Percentiles rank a stretch among this genome's conserved stretches.
phyloP scores from a whole-genome alignment of 305 asterid genomes.

The Fraxinus dipetala region DNA sequence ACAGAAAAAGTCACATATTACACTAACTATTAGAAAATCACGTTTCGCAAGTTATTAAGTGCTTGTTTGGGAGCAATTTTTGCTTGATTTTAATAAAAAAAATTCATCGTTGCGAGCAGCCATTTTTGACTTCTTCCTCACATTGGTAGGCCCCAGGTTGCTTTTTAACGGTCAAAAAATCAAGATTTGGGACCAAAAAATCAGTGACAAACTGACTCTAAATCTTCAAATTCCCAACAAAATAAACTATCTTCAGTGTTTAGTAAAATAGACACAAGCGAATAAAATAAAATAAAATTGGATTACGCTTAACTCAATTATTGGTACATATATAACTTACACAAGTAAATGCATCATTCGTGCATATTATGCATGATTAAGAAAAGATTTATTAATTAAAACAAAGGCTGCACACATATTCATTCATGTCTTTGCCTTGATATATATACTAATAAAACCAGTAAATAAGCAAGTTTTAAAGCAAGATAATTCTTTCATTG shows the following conservation, averaged over 20 bases:
- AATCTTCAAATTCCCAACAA: background rate
- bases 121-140: too few relatives aligned
- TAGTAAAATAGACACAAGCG: too few relatives aligned
- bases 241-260: too few relatives aligned
- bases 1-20: background rate
- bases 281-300: too few relatives aligned
- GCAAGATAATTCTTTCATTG: background rate
- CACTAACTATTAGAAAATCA: background rate
- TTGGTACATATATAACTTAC: background rate
- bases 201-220: too few relatives aligned
- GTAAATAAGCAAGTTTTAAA: background rate
- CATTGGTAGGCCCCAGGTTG: too few relatives aligned
- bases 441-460: background rate
- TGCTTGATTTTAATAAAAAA: too few relatives aligned
- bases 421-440: background rate
- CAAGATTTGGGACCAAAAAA: too few relatives aligned
- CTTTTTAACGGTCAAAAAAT: too few relatives aligned
- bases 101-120: too few relatives aligned
- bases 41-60: background rate
- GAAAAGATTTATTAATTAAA: background rate
- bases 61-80: too few relatives aligned
- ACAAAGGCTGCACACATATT: background rate
- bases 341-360: background rate
- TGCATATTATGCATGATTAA: background rate
- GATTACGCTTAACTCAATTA: too few relatives aligned